phyloP scores from a whole-genome alignment of 371 early-diverging fungal species.

The Entomophthora muscae region DNA sequence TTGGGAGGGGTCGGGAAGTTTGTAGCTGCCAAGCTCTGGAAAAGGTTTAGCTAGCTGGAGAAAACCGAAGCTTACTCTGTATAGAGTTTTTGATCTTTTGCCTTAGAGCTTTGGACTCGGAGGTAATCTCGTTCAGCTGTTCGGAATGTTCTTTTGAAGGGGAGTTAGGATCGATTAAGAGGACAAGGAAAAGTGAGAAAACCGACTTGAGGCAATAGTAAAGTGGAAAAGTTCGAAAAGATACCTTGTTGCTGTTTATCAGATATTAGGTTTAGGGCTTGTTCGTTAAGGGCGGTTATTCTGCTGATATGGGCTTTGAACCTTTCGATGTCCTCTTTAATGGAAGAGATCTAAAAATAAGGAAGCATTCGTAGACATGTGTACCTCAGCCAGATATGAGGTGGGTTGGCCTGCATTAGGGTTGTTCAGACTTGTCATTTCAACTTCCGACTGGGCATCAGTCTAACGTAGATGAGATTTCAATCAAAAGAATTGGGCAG shows the following conservation, averaged over 20 bases:
- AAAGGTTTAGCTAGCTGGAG: background rate
- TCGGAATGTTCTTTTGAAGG: background rate
- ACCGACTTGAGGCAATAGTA: no score
- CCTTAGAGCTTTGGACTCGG: background rate
- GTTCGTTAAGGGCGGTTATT: background rate
- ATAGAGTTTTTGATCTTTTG: conserved; percentile 3
- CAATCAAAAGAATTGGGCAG: no score
- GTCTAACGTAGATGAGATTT: no score
- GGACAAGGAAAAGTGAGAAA: no score
- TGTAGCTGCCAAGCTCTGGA: background rate
- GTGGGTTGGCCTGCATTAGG: background rate
- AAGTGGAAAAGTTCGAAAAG: no score
- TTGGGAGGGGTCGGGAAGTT: background rate
- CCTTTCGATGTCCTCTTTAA: conserved; percentile 1
- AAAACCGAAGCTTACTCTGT: background rate
- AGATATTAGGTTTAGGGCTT: background rate
- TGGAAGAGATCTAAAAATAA: background rate
- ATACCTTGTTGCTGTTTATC: conserved; percentile 4
- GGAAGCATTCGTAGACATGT: background rate
- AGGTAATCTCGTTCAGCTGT: background rate
- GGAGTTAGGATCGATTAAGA: background rate
- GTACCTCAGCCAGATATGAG: background rate
- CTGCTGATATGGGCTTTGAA: background rate
- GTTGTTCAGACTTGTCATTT: conserved; percentile 1
- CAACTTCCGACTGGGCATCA: background rate